Base-by-base conservation (phyloP, 2,329 filamentous ascomycete genomes). In the Penicillium olsonii region DNA sequence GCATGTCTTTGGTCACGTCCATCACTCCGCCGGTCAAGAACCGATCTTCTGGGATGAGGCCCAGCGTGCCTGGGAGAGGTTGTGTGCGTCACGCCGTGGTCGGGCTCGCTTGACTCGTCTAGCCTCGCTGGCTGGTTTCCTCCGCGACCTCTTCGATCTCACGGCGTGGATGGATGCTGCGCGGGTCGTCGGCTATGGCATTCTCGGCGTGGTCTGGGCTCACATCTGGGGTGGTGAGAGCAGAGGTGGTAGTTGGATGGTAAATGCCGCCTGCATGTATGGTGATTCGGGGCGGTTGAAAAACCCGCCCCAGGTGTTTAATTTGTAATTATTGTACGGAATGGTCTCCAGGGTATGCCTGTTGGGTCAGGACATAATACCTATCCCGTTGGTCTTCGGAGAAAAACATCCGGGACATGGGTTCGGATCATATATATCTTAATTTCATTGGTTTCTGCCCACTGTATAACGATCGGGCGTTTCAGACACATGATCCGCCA, bases 1-100 rank as follows among this genome's bases (percentile, higher is more conserved):
- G 12, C 90, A 95, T 68, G 80, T 95, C 40, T 95, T 94, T 67
- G 91, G 90, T 1, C 91, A 96, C 69, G 81, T 92, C 19, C 91
- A 96, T 72, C 87, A 80, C 63, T 88, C 84, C 8, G 81, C 87
- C 38, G 91, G 90, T 14, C 76, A 75, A 37, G 84, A 91, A 62
- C 70, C 84, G 0, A 78, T 88, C 9, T 87, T 83, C 70, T 95
- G 88, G 78, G 89, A 94, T 67, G 80, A 84, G 20, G 81, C 83
- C 52, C 89, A 95, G 69, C 74, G 73, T 26, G 80, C 81, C 2
- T 91, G 90, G 70, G 89, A 92, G 70, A 74, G 76, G n/a, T 76
- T 90, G 19, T 76, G 80, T 63, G 64, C 65, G 2, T 67, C 72
- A 9, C 58, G 73, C 42, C 52, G 68, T 33, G 38, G 57, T 33